Base-by-base conservation (phyloP, 768 basidiomycete species). In the Pisolithus orientalis region DNA sequence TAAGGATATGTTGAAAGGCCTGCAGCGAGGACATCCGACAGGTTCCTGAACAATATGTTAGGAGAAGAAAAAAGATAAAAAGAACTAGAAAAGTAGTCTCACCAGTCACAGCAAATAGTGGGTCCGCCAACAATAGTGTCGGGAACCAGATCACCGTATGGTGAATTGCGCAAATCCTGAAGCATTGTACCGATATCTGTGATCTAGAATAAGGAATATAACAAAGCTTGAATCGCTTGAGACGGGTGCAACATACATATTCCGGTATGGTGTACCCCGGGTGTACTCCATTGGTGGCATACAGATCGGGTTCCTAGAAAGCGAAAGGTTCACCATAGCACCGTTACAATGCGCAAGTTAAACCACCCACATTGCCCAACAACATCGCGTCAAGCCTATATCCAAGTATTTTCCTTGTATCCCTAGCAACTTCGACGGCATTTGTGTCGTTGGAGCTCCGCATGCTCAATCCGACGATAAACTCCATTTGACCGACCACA, bases 381-480 rank as follows among this genome's bases (percentile, higher is more conserved):
- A 70, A 50, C 53, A 72, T 55, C 11, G 66, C 59, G 54, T 71
- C 70, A 51, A 71, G 53, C 16, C 66, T 50, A 51, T 65, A 50
- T 2, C 69, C 69, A 17, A 72, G 55, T 21, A 59, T 62, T 24
- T 58, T 47, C 17, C 59, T 55, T 14, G 70, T 64, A 21, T 53
- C 65, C 16, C 49, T 51, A 2, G 61, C 67, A 6, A 68, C 53
- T 14, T 52, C 51, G 4, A 70, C 49, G 5, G 65, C 59, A 38
- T 70, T 63, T 25, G 44, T 45, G 34, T 64, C 63, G 40, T 63
- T 55, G 24, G 62, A 44, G 16, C 58, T 51, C 17, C 63, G 59
- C 67, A 72, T 70, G 52, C 68, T 68, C 25, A 72, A 49, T 1
- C 70, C 67, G 17, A 72, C 58, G 38, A 64, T 60, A 53, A 71